Conservation (phyloP, 2,329 filamentous ascomycete genomes). For the Alternaria longipes region DNA sequence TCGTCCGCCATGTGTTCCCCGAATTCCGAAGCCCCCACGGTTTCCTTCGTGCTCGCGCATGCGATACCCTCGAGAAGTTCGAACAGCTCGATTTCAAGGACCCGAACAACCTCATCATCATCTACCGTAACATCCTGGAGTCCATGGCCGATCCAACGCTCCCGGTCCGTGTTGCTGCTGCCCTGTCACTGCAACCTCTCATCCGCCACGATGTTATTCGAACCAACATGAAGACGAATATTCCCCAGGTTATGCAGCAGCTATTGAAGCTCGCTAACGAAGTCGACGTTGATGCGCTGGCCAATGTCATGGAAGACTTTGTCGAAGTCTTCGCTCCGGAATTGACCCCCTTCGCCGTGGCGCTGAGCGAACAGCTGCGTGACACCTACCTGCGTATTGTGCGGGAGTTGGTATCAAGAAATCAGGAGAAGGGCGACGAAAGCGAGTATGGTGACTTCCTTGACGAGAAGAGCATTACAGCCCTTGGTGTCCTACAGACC, state of each 20-base stretch:
- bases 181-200: slow-evolving; percentile 90
- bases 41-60: slow-evolving; percentile 91
- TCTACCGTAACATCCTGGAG: slow-evolving; percentile 96
- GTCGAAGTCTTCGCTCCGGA: slow-evolving; percentile 98
- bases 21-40: slow-evolving; percentile 94
- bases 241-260: slow-evolving; percentile 99
- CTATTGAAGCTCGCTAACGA: slow-evolving; percentile 96
- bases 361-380: slow-evolving; percentile 91
- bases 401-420: slow-evolving; percentile 87
- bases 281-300: slow-evolving; percentile 94
- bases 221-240: slow-evolving; percentile 95
- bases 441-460: slow-evolving; percentile 88
- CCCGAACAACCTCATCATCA: slow-evolving; percentile 90
- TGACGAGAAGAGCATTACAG: slow-evolving; percentile 98
- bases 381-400: slow-evolving; percentile 97
- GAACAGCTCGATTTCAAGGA: slow-evolving; percentile 98
- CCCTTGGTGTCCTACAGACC: slow-evolving; percentile 93
- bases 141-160: slow-evolving; percentile 95
- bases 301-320: slow-evolving; percentile 99
- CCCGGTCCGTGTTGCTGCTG: slow-evolving; percentile 92
- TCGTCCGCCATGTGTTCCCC: slow-evolving; percentile 97
- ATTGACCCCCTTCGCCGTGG: slow-evolving; percentile 95
- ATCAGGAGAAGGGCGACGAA: slow-evolving; percentile 75
- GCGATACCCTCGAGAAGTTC: slow-evolving; percentile 97
- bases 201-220: slow-evolving; percentile 96